These are phyloP conservation scores for Bipolaris sorokiniana DNA, from an alignment of 2,329 filamentous ascomycete genomes.

Conservation along the genomic window DNA sequence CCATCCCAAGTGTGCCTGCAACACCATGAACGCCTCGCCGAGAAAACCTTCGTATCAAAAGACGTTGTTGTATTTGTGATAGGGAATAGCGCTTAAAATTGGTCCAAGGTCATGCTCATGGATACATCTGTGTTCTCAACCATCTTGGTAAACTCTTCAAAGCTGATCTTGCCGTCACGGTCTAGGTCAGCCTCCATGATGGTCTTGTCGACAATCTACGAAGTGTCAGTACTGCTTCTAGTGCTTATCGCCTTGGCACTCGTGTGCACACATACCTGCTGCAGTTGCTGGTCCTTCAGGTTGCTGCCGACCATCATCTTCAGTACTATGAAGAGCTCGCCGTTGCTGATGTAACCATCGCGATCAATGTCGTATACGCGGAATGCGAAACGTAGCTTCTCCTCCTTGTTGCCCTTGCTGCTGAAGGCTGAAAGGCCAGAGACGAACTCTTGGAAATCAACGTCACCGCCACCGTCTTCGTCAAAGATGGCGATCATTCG, in stretches of 20 bases:
- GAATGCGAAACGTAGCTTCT: conserved; percentile 97
- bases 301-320: conserved; percentile 99
- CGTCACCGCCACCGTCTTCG: conserved; percentile 95
- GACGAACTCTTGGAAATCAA: conserved; percentile 99
- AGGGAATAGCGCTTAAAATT: conserved; percentile 41
- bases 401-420: conserved; percentile 98
- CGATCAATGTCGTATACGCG: conserved; percentile 99
- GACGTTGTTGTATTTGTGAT: conserved; percentile 24
- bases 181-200: conserved; percentile 99
- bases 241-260: background rate
- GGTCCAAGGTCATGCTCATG: conserved; percentile 72
- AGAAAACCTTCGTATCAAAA: conserved; percentile 25
- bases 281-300: conserved; percentile 96
- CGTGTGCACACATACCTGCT: conserved; percentile 63
- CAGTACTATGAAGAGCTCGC: conserved; percentile 97
- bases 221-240: conserved; percentile 16
- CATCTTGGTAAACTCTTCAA: conserved; percentile 99
- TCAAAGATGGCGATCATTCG: conserved; percentile 99
- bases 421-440: conserved; percentile 94
- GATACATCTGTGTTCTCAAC: conserved; percentile 87
- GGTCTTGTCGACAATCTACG: conserved; percentile 95
- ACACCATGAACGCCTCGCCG: conserved; percentile 47
- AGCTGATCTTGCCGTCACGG: conserved; percentile 96
- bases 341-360: conserved; percentile 98
- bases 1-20: conserved; percentile 23